Percentiles rank a stretch among this genome's conserved stretches.
phyloP scores from a whole-genome alignment of 1,284 basidiomycete species.

The Dichomitus squalens region DNA sequence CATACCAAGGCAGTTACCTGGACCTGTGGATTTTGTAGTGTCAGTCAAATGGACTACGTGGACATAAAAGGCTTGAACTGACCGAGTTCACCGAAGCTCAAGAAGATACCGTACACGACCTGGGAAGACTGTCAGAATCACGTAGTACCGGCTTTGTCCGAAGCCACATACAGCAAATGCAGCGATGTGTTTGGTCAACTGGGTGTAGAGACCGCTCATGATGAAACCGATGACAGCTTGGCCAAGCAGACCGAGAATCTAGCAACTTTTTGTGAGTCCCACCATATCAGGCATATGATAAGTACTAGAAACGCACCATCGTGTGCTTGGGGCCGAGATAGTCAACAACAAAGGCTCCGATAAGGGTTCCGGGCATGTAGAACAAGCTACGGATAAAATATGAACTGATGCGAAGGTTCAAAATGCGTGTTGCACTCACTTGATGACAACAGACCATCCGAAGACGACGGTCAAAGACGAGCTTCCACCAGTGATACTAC shows the following conservation, averaged over 20 bases:
- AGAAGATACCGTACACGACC: slow-evolving; percentile 88
- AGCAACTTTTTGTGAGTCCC: not conserved
- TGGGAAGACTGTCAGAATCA: slow-evolving; percentile 32
- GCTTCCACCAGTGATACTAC: slow-evolving; percentile 59
- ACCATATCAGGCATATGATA: not conserved
- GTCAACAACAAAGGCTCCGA: slow-evolving; percentile 81
- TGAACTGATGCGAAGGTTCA: not conserved
- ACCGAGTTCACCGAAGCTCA: slow-evolving; percentile 80
- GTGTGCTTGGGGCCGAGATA: slow-evolving; percentile 75
- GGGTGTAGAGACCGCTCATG: slow-evolving; percentile 79
- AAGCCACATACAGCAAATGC: slow-evolving; percentile 70
- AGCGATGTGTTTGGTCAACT: slow-evolving; percentile 64
- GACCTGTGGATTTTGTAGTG: slow-evolving; percentile 28
- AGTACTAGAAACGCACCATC: slow-evolving; percentile 50
- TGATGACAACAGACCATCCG: slow-evolving; percentile 80
- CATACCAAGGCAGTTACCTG: slow-evolving; percentile 81
- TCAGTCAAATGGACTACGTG: not conserved
- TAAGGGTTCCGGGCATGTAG: slow-evolving; percentile 77
- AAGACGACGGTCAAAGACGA: slow-evolving; percentile 60
- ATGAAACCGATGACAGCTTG: slow-evolving; percentile 82
- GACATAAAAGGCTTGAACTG: not conserved
- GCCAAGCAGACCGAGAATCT: slow-evolving; percentile 70
- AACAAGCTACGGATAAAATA: slow-evolving; percentile 53
- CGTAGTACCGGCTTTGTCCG: too few species aligned
- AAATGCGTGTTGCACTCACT: slow-evolving; percentile 44